These are phyloP conservation scores for Platanthera zijinensis DNA, from an alignment of 106 monocot species.

Conservation along the genomic window DNA sequence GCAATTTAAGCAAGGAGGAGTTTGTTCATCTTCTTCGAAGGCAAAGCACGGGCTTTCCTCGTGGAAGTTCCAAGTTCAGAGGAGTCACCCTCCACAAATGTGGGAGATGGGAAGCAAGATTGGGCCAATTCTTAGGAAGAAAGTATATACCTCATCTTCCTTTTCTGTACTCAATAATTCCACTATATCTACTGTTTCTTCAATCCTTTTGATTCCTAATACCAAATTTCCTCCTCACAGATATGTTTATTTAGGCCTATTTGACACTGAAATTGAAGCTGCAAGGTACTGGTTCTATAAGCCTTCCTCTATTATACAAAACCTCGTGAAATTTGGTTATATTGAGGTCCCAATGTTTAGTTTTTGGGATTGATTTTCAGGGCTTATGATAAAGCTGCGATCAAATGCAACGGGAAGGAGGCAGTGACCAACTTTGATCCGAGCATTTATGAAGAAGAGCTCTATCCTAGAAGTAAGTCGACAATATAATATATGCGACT, in stretches of 20 bases:
- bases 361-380: neutral
- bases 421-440: constrained; percentile 55
- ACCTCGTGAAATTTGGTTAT: neutral
- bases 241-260: constrained; percentile 85
- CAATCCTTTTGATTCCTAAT: neutral
- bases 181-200: neutral
- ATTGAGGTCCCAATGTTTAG: too few relatives aligned
- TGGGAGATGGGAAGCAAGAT: constrained; percentile 95
- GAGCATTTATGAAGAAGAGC: constrained; percentile 40
- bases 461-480: constrained; percentile 13
- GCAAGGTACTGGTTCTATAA: constrained; percentile 31
- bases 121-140: constrained; percentile 93
- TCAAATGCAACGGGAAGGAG: constrained; percentile 49
- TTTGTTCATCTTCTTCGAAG: constrained; percentile 88
- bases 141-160: constrained; percentile 43
- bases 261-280: constrained; percentile 73
- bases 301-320: neutral
- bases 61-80: constrained; percentile 90
- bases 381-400: constrained; percentile 55
- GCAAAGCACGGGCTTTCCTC: constrained; percentile 86
- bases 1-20: constrained; percentile 85
- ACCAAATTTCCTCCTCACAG: constrained; percentile 17
- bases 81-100: constrained; percentile 99
- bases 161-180: neutral
- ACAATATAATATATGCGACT: too few relatives aligned